These are phyloP conservation scores for Odonthalia washingtoniensis DNA, from an alignment of 31 red algal species.

Conservation along the genomic window DNA sequence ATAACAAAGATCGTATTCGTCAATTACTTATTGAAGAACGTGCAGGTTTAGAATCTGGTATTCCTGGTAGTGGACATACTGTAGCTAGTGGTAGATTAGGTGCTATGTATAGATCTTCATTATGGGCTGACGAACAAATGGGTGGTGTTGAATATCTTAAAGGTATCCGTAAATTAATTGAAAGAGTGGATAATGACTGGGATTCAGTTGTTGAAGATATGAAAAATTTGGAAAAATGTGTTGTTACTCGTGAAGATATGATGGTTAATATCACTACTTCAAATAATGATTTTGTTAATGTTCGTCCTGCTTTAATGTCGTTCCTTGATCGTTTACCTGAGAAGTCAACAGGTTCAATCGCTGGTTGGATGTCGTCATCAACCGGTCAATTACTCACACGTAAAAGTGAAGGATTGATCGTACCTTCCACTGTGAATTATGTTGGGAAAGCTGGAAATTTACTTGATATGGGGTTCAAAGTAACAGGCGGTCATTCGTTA, in stretches of 20 bases:
- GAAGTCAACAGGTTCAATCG: slow-evolving; percentile 27
- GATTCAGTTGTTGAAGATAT: slow-evolving; percentile 77
- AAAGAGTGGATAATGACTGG: slow-evolving; percentile 90
- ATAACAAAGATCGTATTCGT: slow-evolving; percentile 84
- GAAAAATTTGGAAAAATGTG: slow-evolving; percentile 45
- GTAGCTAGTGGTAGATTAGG: slow-evolving; percentile 74
- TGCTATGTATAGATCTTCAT: slow-evolving; percentile 77
- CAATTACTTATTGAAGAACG: slow-evolving; percentile 94
- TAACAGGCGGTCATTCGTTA: slow-evolving; percentile 77
- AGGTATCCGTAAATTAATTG: slow-evolving; percentile 65
- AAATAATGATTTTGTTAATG: slow-evolving; percentile 55
- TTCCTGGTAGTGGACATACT: slow-evolving; percentile 87
- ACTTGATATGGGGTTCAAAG: slow-evolving; percentile 80
- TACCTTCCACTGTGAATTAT: slow-evolving; percentile 94
- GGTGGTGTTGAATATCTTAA: slow-evolving; percentile 90
- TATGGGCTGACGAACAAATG: slow-evolving; percentile 90
- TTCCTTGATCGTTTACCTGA: slow-evolving; percentile 81
- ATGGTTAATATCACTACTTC: slow-evolving; percentile 89
- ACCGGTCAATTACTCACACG: slow-evolving; percentile 45
- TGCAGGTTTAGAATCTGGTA: slow-evolving; percentile 83
- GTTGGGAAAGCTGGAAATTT: slow-evolving; percentile 95
- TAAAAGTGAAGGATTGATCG: slow-evolving; percentile 86
- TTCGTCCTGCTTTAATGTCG: slow-evolving; percentile 56
- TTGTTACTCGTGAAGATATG: slow-evolving; percentile 73
- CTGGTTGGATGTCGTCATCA: slow-evolving; percentile 59